Conservation (phyloP, 768 basidiomycete genomes). For the Psilocybe subaeruginosa region DNA sequence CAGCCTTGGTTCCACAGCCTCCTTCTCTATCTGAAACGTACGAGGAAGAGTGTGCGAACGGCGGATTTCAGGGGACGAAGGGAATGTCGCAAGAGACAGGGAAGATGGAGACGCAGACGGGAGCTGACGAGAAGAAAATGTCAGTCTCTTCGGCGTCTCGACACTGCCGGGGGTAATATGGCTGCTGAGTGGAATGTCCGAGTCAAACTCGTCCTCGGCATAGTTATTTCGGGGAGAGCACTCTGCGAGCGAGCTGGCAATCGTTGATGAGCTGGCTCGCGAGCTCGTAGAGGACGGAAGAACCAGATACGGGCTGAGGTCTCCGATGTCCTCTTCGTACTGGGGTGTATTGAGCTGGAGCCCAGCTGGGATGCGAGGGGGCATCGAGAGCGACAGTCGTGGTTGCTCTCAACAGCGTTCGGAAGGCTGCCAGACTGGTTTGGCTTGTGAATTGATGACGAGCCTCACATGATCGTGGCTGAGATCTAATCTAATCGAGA, state of each 20-base stretch:
- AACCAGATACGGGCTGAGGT: slow-evolving; percentile 25
- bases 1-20: slow-evolving; percentile 23
- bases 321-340: slow-evolving; percentile 29
- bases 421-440: not conserved
- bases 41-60: slow-evolving; percentile 51
- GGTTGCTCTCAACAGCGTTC: not conserved
- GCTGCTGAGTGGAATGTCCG: slow-evolving; percentile 11
- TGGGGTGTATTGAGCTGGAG: slow-evolving; percentile 25
- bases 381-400: slow-evolving; percentile 16
- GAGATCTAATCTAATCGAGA: not conserved
- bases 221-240: slow-evolving; percentile 9
- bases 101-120: slow-evolving; percentile 26
- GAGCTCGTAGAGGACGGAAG: slow-evolving; percentile 25
- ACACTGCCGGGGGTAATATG: slow-evolving; percentile 11
- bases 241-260: slow-evolving; percentile 15
- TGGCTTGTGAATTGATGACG: no score
- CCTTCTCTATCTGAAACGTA: slow-evolving; percentile 32
- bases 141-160: slow-evolving; percentile 19
- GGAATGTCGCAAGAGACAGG: slow-evolving; percentile 14
- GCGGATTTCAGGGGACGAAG: slow-evolving; percentile 27
- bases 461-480: not conserved
- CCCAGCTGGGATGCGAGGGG: slow-evolving; percentile 23
- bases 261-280: slow-evolving; percentile 21
- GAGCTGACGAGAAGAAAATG: slow-evolving; percentile 11
- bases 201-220: slow-evolving; percentile 12